A percentile compares a stretch with the other conserved stretches of the same genome.
phyloP scores from a whole-genome alignment of 805 yeast species.

The Jamesozyma hellenica region DNA sequence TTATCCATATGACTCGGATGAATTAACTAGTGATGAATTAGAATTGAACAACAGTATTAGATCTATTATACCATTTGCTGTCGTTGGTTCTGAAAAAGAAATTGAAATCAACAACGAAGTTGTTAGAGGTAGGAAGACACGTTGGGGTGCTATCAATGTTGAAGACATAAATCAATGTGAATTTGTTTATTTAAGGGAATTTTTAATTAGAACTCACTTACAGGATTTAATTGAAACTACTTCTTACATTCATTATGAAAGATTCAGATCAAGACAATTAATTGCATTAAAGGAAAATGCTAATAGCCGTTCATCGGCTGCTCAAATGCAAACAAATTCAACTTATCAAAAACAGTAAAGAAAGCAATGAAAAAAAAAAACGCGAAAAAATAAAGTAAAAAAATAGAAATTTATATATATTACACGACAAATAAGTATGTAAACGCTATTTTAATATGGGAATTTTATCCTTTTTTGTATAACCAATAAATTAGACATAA shows the following conservation, averaged over 20 bases:
- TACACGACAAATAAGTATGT: too few species aligned
- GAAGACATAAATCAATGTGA: conserved; percentile 95
- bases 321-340: conserved; percentile 20
- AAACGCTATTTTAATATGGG: too few species aligned
- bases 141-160: conserved; percentile 88
- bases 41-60: conserved; percentile 68
- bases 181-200: conserved; percentile 87
- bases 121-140: conserved; percentile 83
- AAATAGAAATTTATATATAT: too few species aligned
- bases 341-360: conserved; percentile 4
- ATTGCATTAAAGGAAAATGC: conserved; percentile 88
- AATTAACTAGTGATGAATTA: conserved; percentile 58
- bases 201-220: conserved; percentile 87
- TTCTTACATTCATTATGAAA: conserved; percentile 77
- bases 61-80: conserved; percentile 82
- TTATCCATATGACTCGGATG: conserved; percentile 68
- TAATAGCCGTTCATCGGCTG: conserved; percentile 30
- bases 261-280: conserved; percentile 87
- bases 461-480: too few species aligned
- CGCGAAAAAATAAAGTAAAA: not conserved
- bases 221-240: conserved; percentile 95
- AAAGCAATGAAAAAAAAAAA: not conserved
- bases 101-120: conserved; percentile 66
- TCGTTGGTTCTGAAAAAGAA: conserved; percentile 80
- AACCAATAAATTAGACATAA: too few species aligned